Conservation (phyloP, 768 basidiomycete species). For the Hygrophoropsis aurantiaca region DNA sequence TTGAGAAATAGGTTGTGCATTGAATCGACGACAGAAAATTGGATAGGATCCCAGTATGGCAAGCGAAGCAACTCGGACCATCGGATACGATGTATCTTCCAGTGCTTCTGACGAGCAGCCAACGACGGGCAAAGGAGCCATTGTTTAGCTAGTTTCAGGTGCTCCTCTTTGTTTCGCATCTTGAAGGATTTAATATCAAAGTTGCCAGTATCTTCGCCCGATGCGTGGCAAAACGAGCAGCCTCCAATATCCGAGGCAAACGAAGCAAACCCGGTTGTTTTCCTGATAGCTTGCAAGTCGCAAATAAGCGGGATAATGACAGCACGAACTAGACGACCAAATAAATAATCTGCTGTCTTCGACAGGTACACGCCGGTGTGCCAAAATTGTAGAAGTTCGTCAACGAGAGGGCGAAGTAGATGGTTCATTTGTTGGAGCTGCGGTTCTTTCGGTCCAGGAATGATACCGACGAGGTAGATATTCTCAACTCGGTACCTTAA, state of each 20-base stretch:
- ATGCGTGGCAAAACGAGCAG: slow-evolving; percentile 19
- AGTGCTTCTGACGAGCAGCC: background rate
- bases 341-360: slow-evolving; percentile 14
- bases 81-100: slow-evolving; percentile 16
- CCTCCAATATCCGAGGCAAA: slow-evolving; percentile 14
- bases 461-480: slow-evolving; percentile 33
- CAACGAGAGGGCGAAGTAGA: slow-evolving; percentile 36
- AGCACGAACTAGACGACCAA: slow-evolving; percentile 27
- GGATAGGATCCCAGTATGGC: slow-evolving; percentile 32
- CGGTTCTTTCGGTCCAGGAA: slow-evolving; percentile 37
- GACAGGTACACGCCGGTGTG: slow-evolving; percentile 27
- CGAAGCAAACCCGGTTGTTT: slow-evolving; percentile 27
- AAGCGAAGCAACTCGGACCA: slow-evolving; percentile 30
- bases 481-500: slow-evolving; percentile 31
- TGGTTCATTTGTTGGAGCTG: slow-evolving; percentile 34
- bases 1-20: slow-evolving; percentile 37
- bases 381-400: slow-evolving; percentile 37
- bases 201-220: slow-evolving; percentile 12
- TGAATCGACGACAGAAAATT: slow-evolving; percentile 28
- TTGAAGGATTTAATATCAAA: slow-evolving; percentile 15
- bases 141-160: slow-evolving; percentile 9
- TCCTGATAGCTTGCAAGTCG: slow-evolving; percentile 35
- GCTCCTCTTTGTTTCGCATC: slow-evolving; percentile 7
- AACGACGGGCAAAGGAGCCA: slow-evolving; percentile 6
- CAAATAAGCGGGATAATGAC: slow-evolving; percentile 34